These are phyloP conservation scores for Aspergillus affinis DNA, from an alignment of 495 filamentous ascomycete species.

Conservation along the genomic window DNA sequence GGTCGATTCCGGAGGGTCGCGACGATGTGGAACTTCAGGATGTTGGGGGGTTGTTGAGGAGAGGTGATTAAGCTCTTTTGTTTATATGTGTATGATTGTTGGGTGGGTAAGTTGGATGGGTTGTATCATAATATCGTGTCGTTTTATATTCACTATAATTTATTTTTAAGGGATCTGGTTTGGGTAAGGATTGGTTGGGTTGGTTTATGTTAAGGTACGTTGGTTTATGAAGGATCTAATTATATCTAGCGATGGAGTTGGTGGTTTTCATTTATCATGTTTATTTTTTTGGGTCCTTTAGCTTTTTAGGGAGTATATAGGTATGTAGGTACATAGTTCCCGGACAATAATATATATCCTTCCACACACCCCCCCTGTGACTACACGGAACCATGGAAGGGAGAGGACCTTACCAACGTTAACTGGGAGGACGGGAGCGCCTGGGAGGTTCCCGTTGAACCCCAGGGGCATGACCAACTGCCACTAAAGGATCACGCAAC, in stretches of 20 bases:
- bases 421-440: too few relatives aligned
- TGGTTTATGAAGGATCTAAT: not conserved
- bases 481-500: too few relatives aligned
- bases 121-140: not conserved
- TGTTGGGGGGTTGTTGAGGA: constrained; percentile 51
- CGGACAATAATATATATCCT: too few relatives aligned
- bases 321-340: too few relatives aligned
- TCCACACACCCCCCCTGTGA: too few relatives aligned
- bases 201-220: not conserved
- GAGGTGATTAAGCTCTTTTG: not conserved
- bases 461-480: too few relatives aligned
- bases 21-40: constrained; percentile 49
- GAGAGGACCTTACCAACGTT: too few relatives aligned
- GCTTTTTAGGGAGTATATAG: too few relatives aligned
- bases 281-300: too few relatives aligned
- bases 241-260: constrained; percentile 9
- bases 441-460: too few relatives aligned
- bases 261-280: not conserved
- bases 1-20: constrained; percentile 22
- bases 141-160: not conserved
- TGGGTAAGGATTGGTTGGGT: not conserved
- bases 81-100: not conserved
- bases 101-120: not conserved
- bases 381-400: too few relatives aligned
- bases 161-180: not conserved